Conservation (phyloP, 176 grass and related monocot species). For the Tuctoria greenei region DNA sequence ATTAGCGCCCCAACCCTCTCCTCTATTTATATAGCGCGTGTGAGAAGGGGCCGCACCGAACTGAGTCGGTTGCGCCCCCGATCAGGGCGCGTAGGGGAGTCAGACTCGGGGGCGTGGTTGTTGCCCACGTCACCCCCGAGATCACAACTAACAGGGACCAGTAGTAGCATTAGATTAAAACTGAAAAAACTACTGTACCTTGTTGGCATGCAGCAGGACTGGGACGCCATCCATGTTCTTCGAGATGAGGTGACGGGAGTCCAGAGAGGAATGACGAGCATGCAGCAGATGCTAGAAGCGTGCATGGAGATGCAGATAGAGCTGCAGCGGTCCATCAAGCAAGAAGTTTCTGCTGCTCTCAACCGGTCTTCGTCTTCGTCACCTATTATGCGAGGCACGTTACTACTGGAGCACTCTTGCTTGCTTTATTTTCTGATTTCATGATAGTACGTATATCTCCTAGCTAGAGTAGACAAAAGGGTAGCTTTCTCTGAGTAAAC, state of each 20-base stretch:
- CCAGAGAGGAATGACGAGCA: constrained; percentile 65
- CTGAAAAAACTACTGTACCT: neutral
- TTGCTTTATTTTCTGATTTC: too few species aligned
- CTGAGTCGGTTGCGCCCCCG: too few species aligned
- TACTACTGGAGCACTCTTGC: too few species aligned
- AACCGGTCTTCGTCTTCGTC: constrained; percentile 37
- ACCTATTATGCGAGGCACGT: constrained; percentile 39
- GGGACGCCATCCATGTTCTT: constrained; percentile 70
- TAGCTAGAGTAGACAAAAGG: neutral
- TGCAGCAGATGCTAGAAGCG: constrained; percentile 73
- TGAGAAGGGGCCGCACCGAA: too few species aligned
- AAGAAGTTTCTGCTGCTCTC: constrained; percentile 81
- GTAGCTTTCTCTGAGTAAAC: neutral
- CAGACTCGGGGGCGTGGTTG: too few species aligned
- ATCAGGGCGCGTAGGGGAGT: too few species aligned
- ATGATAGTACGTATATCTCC: too few species aligned
- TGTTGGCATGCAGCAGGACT: too few species aligned
- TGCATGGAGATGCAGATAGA: constrained; percentile 99
- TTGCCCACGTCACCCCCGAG: too few species aligned
- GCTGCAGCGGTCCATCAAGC: constrained; percentile 71
- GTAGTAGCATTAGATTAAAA: too few species aligned
- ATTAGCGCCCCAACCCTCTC: too few species aligned
- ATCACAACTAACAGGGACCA: neutral
- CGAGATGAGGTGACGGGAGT: constrained; percentile 69
- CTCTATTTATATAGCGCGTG: too few species aligned